Conservation (phyloP, 768 basidiomycete species). For the Tylopilus rubrobrunneus region DNA sequence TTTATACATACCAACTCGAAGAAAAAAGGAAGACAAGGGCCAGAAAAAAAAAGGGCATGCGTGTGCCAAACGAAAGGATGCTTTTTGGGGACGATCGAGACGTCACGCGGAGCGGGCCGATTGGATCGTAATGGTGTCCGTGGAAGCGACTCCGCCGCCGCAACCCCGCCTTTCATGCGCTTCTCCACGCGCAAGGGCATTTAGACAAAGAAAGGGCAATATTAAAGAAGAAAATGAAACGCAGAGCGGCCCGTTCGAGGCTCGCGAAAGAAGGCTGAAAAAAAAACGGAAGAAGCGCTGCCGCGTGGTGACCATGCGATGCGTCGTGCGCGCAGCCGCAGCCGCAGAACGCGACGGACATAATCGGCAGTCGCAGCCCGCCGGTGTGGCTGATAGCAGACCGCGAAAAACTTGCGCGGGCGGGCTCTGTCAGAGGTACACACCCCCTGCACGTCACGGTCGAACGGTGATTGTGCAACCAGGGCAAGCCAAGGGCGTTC, state of each 20-base stretch:
- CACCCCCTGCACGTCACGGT: neutral
- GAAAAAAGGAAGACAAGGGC: neutral
- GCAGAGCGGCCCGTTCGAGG: neutral
- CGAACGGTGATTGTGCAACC: neutral
- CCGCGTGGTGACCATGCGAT: constrained; percentile 13
- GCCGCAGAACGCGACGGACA: neutral
- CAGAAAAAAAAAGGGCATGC: neutral
- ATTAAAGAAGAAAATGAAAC: neutral
- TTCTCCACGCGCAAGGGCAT: neutral
- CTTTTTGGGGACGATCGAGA: neutral
- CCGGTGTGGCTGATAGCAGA: neutral
- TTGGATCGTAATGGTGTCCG: neutral
- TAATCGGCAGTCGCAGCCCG: neutral
- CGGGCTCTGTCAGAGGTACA: too few relatives aligned
- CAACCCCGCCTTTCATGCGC: too few relatives aligned
- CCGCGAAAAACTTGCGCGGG: neutral
- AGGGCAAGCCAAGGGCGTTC: neutral
- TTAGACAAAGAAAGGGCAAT: neutral
- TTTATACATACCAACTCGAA: neutral
- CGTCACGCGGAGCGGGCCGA: neutral
- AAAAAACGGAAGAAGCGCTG: neutral
- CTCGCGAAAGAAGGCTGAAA: neutral
- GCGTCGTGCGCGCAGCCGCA: neutral
- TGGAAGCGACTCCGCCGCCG: neutral
- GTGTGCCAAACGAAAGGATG: neutral